A percentile compares a stretch with the other conserved stretches of the same genome.
Evolutionary conservation across 1,284 basidiomycete genomes (phyloP).

Genomic region (Sanghuangporus weigelae): DNA sequence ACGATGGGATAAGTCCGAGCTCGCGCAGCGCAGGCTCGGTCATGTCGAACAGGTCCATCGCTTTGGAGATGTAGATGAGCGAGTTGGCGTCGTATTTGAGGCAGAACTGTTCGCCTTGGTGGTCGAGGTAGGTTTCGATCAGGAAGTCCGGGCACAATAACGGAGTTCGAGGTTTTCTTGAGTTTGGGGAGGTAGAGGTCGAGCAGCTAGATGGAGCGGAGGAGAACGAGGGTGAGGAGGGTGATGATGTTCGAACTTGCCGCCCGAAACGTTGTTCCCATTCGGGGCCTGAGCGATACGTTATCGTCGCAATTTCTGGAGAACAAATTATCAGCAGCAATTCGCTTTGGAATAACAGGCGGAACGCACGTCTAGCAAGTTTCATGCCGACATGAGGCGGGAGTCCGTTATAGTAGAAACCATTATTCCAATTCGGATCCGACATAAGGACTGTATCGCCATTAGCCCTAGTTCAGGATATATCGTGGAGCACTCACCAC

Average conservation of each 20-base stretch:
- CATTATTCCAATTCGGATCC: constrained; percentile 98
- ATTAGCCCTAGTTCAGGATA: constrained; percentile 7
- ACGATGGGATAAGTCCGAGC: constrained; percentile 46
- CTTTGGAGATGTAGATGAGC: constrained; percentile 96
- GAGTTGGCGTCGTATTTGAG: constrained; percentile 99
- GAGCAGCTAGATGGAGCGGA: background rate
- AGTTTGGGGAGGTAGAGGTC: constrained; percentile 27
- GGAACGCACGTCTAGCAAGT: constrained; percentile 81
- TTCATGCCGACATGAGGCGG: constrained; percentile 99
- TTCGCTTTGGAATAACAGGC: background rate
- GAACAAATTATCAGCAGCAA: constrained; percentile 7
- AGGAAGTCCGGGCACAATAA: constrained; percentile 95
- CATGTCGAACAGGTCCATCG: constrained; percentile 99
- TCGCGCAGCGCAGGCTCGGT: constrained; percentile 72
- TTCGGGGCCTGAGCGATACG: constrained; percentile 97
- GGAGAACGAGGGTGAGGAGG: constrained; percentile 25
- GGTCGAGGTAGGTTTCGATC: constrained; percentile 98
- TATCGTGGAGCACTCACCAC: constrained; percentile 52
- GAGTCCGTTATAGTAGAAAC: constrained; percentile 93
- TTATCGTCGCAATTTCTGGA: constrained; percentile 96
- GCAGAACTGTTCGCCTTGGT: constrained; percentile 97
- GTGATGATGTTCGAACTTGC: constrained; percentile 45
- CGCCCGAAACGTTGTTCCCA: constrained; percentile 98
- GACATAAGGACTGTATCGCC: constrained; percentile 83
- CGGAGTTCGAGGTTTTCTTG: constrained; percentile 45